Conservation (phyloP, 257 asterid species). For the Echium plantagineum region DNA sequence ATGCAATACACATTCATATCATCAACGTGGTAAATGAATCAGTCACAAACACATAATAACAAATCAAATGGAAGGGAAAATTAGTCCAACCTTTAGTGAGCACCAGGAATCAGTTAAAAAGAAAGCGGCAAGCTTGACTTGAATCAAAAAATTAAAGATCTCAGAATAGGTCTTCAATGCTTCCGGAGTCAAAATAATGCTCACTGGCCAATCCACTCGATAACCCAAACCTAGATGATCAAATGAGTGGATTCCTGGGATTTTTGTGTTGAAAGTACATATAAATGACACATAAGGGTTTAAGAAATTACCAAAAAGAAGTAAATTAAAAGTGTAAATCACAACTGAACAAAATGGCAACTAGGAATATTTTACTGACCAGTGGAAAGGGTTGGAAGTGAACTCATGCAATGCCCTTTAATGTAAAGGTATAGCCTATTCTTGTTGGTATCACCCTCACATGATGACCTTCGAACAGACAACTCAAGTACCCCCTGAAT, state of each 20-base stretch:
- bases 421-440: slow-evolving; percentile 60
- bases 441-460: slow-evolving; percentile 80
- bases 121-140: slow-evolving; percentile 91
- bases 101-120: slow-evolving; percentile 81
- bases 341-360: slow-evolving; percentile 3
- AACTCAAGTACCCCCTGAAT: slow-evolving; percentile 84
- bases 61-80: not conserved
- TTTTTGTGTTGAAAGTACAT: slow-evolving; percentile 3
- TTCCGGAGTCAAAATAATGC: slow-evolving; percentile 61
- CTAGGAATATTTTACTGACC: slow-evolving; percentile 24
- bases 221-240: slow-evolving; percentile 91
- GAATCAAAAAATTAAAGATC: slow-evolving; percentile 77
- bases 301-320: not conserved
- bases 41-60: not conserved
- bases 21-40: not conserved
- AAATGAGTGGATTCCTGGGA: slow-evolving; percentile 75
- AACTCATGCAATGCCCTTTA: slow-evolving; percentile 37
- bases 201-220: slow-evolving; percentile 91
- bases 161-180: slow-evolving; percentile 74
- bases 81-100: slow-evolving; percentile 49
- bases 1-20: too few relatives aligned
- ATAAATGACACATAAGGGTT: not conserved
- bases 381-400: slow-evolving; percentile 41
- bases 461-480: slow-evolving; percentile 90
- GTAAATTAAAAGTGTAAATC: not conserved